Conservation (phyloP, 23 red algal genomes). For the Agarophyton chilense region DNA sequence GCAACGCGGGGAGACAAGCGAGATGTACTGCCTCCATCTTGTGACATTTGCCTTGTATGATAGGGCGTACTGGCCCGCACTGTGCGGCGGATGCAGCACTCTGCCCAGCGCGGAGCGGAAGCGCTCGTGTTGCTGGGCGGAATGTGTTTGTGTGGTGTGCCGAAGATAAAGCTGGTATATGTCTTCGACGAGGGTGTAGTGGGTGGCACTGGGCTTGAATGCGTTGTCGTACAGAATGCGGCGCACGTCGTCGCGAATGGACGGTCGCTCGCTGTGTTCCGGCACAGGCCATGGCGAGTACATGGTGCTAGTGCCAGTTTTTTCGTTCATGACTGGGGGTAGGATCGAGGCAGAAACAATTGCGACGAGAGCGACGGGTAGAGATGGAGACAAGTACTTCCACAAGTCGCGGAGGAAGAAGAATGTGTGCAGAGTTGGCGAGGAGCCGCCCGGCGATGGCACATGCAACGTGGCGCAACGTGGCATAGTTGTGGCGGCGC, state of each 20-base stretch:
- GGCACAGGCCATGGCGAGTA: constrained; percentile 42
- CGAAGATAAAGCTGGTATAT: constrained; percentile 43
- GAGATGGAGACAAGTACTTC: too few species aligned
- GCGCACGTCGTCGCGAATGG: constrained; percentile 62
- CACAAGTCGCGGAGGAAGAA: too few species aligned
- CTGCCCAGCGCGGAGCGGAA: constrained; percentile 66
- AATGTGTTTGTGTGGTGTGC: constrained; percentile 7
- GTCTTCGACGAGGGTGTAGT: constrained; percentile 34
- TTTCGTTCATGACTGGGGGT: background rate
- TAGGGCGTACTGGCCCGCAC: constrained; percentile 37
- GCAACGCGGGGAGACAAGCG: constrained; percentile 10
- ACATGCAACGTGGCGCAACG: too few species aligned
- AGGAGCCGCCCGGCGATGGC: too few species aligned
- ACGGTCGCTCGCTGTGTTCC: constrained; percentile 5
- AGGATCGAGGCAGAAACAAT: background rate
- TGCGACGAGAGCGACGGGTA: too few species aligned
- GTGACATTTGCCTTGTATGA: constrained; percentile 33
- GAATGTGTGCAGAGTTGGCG: too few species aligned
- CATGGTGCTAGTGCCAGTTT: background rate
- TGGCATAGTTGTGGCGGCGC: too few species aligned
- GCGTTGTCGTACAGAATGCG: constrained; percentile 28
- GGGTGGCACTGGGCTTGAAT: constrained; percentile 36
- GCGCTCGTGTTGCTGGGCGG: constrained; percentile 22
- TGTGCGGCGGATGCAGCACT: constrained; percentile 41
- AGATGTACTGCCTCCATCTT: constrained; percentile 50